Evolutionary conservation across 176 grass and related monocot species (phyloP), one percentile per base, ranked within the genome.

Genomic region (Ampelocalamus luodianensis): DNA sequence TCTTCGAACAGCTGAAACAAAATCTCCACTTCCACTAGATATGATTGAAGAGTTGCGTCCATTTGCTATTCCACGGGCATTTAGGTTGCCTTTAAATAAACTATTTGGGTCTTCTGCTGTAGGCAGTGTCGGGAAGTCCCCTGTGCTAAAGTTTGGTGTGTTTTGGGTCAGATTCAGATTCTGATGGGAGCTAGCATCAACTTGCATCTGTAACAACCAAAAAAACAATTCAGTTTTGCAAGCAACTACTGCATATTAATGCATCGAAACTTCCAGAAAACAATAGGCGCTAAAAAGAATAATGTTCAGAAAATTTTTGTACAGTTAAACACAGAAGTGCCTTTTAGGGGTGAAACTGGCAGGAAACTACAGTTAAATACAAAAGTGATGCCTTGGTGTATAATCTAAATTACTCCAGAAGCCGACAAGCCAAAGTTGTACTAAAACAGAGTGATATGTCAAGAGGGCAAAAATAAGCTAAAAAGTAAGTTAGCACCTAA

Each of bases 1-100:
- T 76, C 87, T 93, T 50, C 43, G 64, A 75, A 93, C 80, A 72
- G 87, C 80, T 61, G 91, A 90, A 71, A 71, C 84, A 85, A 90
- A 90, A 85, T 93, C 79, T 44, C 82, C 70, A 23, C 40, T 73
- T 4, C 79, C 40, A 61, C 76, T 73, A 65, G 59, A 65, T 40
- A 87, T 40, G 29, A 65, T 39, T 59, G 83, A 40, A 68, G 87
- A 69, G 10, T 85, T 68, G 70, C 48, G 66, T 63, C 45, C 53
- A 65, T 59, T 71, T 23, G 54, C 46, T 23, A 65, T 26, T 72
- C 42, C 64, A 53, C 42, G 74, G 42, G 5, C 8, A 65, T 83
- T 48, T 73, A 42, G 10, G 68, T 17, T 67, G 45, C 77, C 69
- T 20, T 88, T 78, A 44, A 54, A 55, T 44, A 72, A 55, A 37